Base-by-base conservation (phyloP, 345 rosid species). In the Eucalyptus pumila region DNA sequence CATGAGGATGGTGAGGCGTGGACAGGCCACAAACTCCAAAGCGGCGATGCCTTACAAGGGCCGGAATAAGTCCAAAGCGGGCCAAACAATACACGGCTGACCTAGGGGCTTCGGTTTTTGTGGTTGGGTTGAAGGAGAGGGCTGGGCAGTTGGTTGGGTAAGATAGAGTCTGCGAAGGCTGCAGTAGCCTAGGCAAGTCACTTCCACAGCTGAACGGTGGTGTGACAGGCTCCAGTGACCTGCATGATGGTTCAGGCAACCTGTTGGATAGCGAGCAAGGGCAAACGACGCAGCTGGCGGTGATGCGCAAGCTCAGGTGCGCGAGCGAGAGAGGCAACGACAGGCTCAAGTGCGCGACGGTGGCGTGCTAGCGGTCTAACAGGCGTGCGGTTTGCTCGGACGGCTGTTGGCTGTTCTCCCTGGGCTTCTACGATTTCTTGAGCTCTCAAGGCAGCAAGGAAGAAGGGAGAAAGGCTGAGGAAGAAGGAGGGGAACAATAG, bases 351-450 rank as follows among this genome's bases (percentile, higher is more conserved):
- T 1, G 14, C 1, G 2, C 0, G 5, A 12, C 1, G 2, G 14
- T 0, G 4, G 1, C 0, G 5, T 12, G 50, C 0, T 48, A 2
- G 50, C 5, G 2, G 5, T 48, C 50, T 2, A 0, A 48, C 0
- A 2, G 2, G 50, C 6, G 1, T 48, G 50, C 1, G 6, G 14
- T 15, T 48, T 48, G 0, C 6, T 48, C 5, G 1, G 2, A 48
- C 0, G 15, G 50, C 15, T 48, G 15, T 0, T 48, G 15, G 6
- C 0, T 48, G 0, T 4, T 48, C 50, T 48, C 50, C 15, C 15
- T 2, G 1, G 49, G 15, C 15, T 48, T 48, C 50, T 48, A 48
- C 0, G 15, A 2, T 48, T 48, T 48, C 50, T 48, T 48, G 50
- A 12, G 50, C 50, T 48, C 50, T 48, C 2, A 48, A 48, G 50